phyloP scores from a whole-genome alignment of 2,329 filamentous ascomycete species.

The Purpureocillium takamizusanense region DNA sequence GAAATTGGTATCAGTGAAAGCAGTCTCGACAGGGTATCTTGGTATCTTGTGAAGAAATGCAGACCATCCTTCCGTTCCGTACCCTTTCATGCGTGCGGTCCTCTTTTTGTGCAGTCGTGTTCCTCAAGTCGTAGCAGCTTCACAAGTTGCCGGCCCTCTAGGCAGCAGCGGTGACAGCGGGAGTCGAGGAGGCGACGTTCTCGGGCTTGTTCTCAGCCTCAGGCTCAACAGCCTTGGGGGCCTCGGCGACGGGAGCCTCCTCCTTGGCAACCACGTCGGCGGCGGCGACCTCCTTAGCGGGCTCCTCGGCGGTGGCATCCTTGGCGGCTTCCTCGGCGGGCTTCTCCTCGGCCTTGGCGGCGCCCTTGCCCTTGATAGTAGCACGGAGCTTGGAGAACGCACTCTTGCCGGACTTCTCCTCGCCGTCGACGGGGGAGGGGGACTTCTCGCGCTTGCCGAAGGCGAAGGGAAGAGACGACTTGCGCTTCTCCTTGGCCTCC shows the following conservation, averaged over 20 bases:
- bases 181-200: slow-evolving; percentile 29
- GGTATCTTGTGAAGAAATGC: slow-evolving; percentile 43
- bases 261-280: slow-evolving; percentile 20
- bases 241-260: slow-evolving; percentile 18
- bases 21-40: slow-evolving; percentile 48
- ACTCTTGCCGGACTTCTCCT: slow-evolving; percentile 34
- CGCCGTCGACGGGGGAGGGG: slow-evolving; percentile 50
- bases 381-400: slow-evolving; percentile 53
- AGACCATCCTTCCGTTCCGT: slow-evolving; percentile 40
- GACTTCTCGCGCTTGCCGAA: slow-evolving; percentile 69
- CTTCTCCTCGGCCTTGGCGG: slow-evolving; percentile 34
- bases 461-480: slow-evolving; percentile 67
- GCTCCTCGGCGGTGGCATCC: slow-evolving; percentile 25
- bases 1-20: slow-evolving; percentile 34
- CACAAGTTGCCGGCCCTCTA: slow-evolving; percentile 25
- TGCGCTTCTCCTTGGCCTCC: slow-evolving; percentile 71
- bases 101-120: slow-evolving; percentile 15
- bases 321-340: slow-evolving; percentile 21
- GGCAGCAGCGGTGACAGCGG: slow-evolving; percentile 42
- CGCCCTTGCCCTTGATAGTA: slow-evolving; percentile 41
- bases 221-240: slow-evolving; percentile 14
- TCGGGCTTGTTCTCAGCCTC: slow-evolving; percentile 33
- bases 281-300: slow-evolving; percentile 19
- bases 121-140: slow-evolving; percentile 14
- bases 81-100: slow-evolving; percentile 26